Evolutionary conservation across 495 filamentous ascomycete species (phyloP).

Genomic region (Tuber brumale): DNA sequence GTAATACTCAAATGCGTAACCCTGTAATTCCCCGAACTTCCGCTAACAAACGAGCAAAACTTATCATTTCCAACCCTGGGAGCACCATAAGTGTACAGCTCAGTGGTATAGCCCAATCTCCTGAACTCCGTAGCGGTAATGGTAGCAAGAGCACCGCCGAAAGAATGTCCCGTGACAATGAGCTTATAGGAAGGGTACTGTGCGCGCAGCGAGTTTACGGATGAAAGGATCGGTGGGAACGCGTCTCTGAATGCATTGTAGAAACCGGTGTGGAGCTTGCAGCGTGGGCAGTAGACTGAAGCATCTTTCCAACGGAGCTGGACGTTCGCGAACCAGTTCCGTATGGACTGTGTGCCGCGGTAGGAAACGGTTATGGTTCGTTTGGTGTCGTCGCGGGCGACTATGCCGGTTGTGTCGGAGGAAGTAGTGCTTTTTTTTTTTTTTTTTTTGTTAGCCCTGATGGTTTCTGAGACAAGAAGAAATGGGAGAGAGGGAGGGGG

Average conservation of each 20-base stretch:
- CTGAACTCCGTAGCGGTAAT: constrained; percentile 54
- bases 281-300: constrained; percentile 49
- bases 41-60: constrained; percentile 50
- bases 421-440: constrained; percentile 45
- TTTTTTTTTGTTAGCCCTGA: constrained; percentile 21
- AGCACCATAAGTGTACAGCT: constrained; percentile 57
- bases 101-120: constrained; percentile 44
- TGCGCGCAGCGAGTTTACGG: constrained; percentile 43
- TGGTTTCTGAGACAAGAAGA: not conserved
- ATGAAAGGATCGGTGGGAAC: constrained; percentile 44
- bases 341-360: constrained; percentile 57
- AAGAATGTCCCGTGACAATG: constrained; percentile 55
- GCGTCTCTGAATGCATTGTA: constrained; percentile 50
- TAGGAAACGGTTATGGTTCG: constrained; percentile 61
- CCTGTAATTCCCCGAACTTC: constrained; percentile 51
- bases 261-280: constrained; percentile 54
- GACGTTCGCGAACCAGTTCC: constrained; percentile 63
- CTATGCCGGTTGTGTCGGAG: constrained; percentile 62
- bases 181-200: constrained; percentile 48
- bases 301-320: constrained; percentile 44
- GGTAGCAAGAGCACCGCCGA: constrained; percentile 57
- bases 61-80: constrained; percentile 54
- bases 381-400: constrained; percentile 60
- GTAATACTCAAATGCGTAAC: constrained; percentile 49
- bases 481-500: not conserved